phyloP scores from a whole-genome alignment of 257 asterid species.

The Orobanche coerulescens region DNA sequence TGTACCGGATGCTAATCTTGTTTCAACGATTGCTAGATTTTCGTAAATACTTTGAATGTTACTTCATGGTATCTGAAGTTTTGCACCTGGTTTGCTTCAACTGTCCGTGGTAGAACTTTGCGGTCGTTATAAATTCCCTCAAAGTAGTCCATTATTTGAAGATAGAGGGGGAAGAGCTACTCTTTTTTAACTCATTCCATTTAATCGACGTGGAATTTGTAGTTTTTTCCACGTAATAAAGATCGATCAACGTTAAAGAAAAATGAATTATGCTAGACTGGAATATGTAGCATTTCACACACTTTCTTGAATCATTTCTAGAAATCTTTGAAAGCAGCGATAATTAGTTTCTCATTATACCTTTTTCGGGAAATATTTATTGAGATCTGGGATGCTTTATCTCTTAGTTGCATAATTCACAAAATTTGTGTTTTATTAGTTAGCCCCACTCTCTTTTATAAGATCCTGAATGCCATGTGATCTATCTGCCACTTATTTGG shows the following conservation, averaged over 20 bases:
- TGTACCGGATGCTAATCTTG: not conserved
- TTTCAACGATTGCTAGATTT: not conserved
- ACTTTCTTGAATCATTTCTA: conserved; percentile 5
- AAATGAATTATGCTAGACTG: not conserved
- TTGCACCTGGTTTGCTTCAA: not conserved
- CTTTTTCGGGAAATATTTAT: not conserved
- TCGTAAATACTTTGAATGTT: not conserved
- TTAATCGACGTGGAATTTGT: not conserved
- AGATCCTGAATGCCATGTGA: not conserved
- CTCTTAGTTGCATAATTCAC: not conserved
- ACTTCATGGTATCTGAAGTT: not conserved
- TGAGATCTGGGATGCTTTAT: not conserved
- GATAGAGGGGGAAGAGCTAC: no score
- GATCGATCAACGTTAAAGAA: not conserved
- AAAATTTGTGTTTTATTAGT: not conserved
- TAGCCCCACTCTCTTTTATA: not conserved
- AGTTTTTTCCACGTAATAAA: not conserved
- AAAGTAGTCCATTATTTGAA: not conserved
- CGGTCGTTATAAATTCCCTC: not conserved
- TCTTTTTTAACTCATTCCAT: no score
- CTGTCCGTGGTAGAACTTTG: not conserved
- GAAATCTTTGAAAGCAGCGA: not conserved
- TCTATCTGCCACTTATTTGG: not conserved
- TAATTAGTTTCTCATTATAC: not conserved
- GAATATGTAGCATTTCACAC: not conserved